A percentile compares a stretch with the other conserved stretches of the same genome.
These are phyloP conservation scores for Phytophthora idaei DNA, from an alignment of 352 stramenopile species.

Conservation along the genomic window DNA sequence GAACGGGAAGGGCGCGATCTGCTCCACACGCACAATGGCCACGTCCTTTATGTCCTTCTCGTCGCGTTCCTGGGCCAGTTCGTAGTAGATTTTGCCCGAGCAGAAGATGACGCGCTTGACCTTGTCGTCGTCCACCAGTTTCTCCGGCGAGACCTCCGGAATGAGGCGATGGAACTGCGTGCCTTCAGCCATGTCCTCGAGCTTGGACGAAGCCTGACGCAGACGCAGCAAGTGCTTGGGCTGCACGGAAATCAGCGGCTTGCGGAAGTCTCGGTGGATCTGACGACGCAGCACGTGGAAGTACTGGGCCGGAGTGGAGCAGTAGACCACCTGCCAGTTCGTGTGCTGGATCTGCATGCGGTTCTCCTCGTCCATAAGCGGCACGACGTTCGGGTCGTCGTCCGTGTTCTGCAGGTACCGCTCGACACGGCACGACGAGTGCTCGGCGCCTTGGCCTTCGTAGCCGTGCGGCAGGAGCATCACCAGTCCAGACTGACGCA, in stretches of 20 bases:
- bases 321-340: constrained; percentile 98
- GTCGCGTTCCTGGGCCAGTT: constrained; percentile 92
- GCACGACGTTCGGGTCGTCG: constrained; percentile 95
- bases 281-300: constrained; percentile 92
- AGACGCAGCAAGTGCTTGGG: constrained; percentile 96
- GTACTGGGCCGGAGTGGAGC: constrained; percentile 93
- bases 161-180: constrained; percentile 94
- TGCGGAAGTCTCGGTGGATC: constrained; percentile 97
- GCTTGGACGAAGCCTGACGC: constrained; percentile 88
- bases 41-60: constrained; percentile 85
- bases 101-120: constrained; percentile 93
- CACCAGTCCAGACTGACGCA: constrained; percentile 94
- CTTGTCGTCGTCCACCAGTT: constrained; percentile 55
- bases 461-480: constrained; percentile 97
- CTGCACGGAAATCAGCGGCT: constrained; percentile 95
- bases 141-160: constrained; percentile 74
- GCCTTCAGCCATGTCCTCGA: constrained; percentile 94
- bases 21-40: constrained; percentile 94
- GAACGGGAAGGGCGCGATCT: constrained; percentile 98
- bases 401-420: constrained; percentile 95
- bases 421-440: constrained; percentile 95
- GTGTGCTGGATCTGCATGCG: constrained; percentile 97
- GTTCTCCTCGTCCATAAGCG: constrained; percentile 92
- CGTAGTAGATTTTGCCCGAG: constrained; percentile 98
- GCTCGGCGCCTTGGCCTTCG: constrained; percentile 96